These are phyloP conservation scores for Ceratobasidium sp. DNA, from an alignment of 1,284 basidiomycete genomes.

Conservation along the genomic window DNA sequence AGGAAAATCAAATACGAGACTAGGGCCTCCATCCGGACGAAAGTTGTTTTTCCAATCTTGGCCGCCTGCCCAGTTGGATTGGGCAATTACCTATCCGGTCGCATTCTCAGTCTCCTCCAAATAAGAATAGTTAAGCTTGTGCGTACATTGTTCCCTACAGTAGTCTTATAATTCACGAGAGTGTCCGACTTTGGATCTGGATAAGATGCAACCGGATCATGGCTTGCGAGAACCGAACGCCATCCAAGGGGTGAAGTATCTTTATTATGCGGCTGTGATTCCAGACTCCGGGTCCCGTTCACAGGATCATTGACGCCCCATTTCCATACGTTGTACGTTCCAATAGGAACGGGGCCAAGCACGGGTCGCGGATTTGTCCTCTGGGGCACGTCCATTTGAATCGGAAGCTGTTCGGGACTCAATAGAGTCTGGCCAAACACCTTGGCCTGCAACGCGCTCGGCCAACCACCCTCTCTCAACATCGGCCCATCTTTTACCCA, in stretches of 20 bases:
- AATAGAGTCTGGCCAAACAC: neutral
- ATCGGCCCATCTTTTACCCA: slow-evolving; percentile 33
- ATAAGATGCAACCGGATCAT: slow-evolving; percentile 59
- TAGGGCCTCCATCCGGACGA: slow-evolving; percentile 71
- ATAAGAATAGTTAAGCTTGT: too few species aligned
- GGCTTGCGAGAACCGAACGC: slow-evolving; percentile 63
- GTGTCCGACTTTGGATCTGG: slow-evolving; percentile 42
- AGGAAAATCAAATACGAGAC: slow-evolving; percentile 70
- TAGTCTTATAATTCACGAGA: slow-evolving; percentile 73
- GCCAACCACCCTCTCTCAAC: slow-evolving; percentile 11
- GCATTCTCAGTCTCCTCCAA: too few species aligned
- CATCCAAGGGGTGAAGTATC: slow-evolving; percentile 87
- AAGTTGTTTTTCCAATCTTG: slow-evolving; percentile 77
- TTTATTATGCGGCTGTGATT: slow-evolving; percentile 69
- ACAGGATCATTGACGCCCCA: slow-evolving; percentile 80
- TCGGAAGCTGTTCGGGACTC: neutral
- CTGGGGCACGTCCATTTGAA: neutral
- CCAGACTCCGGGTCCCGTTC: slow-evolving; percentile 62
- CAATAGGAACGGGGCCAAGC: slow-evolving; percentile 51
- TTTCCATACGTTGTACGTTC: slow-evolving; percentile 70
- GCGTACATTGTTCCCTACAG: slow-evolving; percentile 87
- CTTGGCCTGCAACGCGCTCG: slow-evolving; percentile 50
- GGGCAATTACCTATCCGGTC: slow-evolving; percentile 66
- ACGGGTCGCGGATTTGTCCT: slow-evolving; percentile 16
- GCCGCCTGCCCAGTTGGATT: slow-evolving; percentile 88